phyloP scores from a whole-genome alignment of 306 rosid genomes.

The Quercus glauca region DNA sequence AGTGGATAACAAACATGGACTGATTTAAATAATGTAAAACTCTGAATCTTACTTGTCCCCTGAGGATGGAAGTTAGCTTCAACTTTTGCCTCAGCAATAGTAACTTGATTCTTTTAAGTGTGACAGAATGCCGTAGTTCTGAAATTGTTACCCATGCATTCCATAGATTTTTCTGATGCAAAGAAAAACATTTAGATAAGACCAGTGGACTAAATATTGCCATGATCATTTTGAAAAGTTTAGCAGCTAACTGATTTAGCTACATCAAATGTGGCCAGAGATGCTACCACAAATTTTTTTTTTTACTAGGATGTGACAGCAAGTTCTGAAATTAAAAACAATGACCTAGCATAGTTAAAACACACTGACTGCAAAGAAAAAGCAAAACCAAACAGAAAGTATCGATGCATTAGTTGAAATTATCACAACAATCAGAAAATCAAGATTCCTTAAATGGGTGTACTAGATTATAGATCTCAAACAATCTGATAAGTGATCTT shows the following conservation, averaged over 20 bases:
- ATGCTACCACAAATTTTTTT: neutral
- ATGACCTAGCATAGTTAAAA: neutral
- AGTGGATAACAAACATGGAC: conserved; percentile 16
- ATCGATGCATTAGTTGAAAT: neutral
- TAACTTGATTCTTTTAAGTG: conserved; percentile 93
- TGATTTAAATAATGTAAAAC: conserved; percentile 24
- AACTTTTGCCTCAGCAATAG: conserved; percentile 84
- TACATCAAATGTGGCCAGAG: conserved; percentile 1
- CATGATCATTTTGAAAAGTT: conserved; percentile 2
- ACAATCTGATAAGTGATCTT: neutral
- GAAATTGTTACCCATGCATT: conserved; percentile 98
- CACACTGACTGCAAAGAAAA: neutral
- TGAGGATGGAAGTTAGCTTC: conserved; percentile 89
- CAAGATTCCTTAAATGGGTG: neutral
- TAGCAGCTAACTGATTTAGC: neutral
- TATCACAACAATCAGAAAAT: neutral
- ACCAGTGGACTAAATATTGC: conserved; percentile 23
- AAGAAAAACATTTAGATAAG: conserved; percentile 31
- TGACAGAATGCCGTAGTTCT: conserved; percentile 93
- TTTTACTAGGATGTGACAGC: neutral
- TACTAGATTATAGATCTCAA: neutral
- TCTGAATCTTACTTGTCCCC: conserved; percentile 81
- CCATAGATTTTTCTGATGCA: conserved; percentile 85
- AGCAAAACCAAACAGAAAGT: neutral
- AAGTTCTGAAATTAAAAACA: neutral